These are phyloP conservation scores for Borealophlyctis nickersoniae DNA, from an alignment of 192 early-diverging fungal species.

Conservation along the genomic window DNA sequence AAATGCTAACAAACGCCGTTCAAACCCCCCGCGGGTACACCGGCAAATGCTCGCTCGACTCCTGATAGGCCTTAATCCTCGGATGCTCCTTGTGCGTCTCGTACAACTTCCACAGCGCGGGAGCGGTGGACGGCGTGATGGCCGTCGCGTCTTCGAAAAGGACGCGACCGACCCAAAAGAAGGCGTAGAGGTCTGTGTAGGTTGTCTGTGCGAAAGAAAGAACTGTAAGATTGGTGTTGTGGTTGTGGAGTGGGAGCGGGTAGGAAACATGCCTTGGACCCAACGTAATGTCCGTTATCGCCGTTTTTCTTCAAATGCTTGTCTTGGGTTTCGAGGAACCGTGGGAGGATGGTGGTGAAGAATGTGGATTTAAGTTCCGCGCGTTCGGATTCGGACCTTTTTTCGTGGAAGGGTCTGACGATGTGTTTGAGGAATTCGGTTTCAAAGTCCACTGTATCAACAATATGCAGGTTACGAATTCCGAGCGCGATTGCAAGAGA, in stretches of 20 bases:
- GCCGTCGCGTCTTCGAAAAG: not conserved
- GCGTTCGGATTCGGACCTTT: not conserved
- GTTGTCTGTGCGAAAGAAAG: not conserved
- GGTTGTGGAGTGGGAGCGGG: not conserved
- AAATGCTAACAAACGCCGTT: no score
- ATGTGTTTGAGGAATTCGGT: not conserved
- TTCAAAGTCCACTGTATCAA: not conserved
- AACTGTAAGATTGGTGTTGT: not conserved
- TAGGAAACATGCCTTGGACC: not conserved
- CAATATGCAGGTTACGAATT: not conserved
- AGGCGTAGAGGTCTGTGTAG: not conserved
- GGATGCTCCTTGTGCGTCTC: not conserved
- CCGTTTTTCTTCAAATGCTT: not conserved
- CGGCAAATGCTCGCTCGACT: no score
- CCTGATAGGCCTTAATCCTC: not conserved
- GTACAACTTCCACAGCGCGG: not conserved
- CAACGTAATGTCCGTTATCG: not conserved
- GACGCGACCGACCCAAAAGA: not conserved
- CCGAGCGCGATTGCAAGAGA: not conserved
- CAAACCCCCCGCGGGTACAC: no score
- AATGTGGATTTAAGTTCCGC: no score
- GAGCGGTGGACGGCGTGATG: not conserved
- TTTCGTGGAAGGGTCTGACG: not conserved
- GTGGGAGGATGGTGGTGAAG: not conserved
- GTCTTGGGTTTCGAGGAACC: not conserved